Evolutionary conservation across 495 filamentous ascomycete species (phyloP).

Genomic region (Pyrenula aspistea): DNA sequence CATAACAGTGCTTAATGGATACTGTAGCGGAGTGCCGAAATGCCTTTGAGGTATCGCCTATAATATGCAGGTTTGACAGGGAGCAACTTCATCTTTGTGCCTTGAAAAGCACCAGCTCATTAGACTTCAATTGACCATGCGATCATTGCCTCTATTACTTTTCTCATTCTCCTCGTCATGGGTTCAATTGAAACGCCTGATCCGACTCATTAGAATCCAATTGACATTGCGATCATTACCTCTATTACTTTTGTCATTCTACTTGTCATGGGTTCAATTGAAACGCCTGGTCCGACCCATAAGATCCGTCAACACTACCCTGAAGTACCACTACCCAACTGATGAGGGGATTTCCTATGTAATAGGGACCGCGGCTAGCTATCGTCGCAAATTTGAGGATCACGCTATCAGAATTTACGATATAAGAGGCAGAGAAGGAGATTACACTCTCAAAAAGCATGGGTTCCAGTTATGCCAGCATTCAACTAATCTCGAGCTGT

Average conservation of each 20-base stretch:
- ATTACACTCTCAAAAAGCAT: not conserved
- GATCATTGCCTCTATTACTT: too few relatives aligned
- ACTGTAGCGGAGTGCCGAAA: too few relatives aligned
- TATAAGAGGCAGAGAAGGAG: not conserved
- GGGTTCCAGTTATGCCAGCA: not conserved
- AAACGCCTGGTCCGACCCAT: not conserved
- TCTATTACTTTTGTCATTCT: not conserved
- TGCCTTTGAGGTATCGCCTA: too few relatives aligned
- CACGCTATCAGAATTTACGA: not conserved
- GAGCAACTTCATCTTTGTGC: too few relatives aligned
- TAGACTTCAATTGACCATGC: too few relatives aligned
- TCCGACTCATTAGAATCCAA: too few relatives aligned
- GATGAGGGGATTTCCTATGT: not conserved
- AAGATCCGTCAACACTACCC: not conserved
- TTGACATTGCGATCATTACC: too few relatives aligned
- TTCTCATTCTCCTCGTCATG: too few relatives aligned
- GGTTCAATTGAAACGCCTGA: too few relatives aligned
- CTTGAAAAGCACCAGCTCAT: too few relatives aligned
- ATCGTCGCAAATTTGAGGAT: not conserved
- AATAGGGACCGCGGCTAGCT: not conserved
- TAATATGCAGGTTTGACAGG: too few relatives aligned
- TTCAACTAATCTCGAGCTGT: not conserved
- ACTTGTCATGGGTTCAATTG: not conserved
- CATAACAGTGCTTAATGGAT: too few relatives aligned
- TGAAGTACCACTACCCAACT: not conserved